These are phyloP conservation scores for Microbotryomycetes sp. DNA, from an alignment of 1,284 basidiomycete genomes.

Conservation along the genomic window DNA sequence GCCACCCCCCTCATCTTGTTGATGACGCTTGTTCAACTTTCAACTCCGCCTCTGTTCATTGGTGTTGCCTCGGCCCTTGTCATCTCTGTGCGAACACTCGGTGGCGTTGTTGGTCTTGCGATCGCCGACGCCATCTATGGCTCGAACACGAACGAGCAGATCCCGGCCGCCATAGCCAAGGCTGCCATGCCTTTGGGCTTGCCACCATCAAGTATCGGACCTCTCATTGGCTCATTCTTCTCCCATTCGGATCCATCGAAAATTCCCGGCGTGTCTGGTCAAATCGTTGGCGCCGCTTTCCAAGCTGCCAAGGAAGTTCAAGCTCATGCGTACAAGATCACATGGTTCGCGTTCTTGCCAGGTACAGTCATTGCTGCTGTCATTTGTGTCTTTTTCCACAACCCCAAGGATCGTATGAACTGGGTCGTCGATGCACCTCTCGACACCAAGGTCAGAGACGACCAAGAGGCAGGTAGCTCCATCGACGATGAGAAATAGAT, in stretches of 20 bases:
- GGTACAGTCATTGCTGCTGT: constrained; percentile 15
- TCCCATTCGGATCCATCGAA: constrained; percentile 2
- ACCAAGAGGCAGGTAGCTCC: neutral
- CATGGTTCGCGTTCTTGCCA: constrained; percentile 19
- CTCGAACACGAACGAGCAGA: constrained; percentile 4
- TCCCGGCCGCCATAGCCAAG: constrained; percentile 2
- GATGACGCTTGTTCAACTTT: constrained; percentile 19
- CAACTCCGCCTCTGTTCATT: constrained; percentile 22
- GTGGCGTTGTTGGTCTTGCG: constrained; percentile 13
- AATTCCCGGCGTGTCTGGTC: constrained; percentile 8
- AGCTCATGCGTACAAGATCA: constrained; percentile 17
- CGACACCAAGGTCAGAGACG: too few relatives aligned
- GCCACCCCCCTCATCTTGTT: constrained; percentile 20
- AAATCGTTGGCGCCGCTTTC: constrained; percentile 8
- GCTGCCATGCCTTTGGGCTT: constrained; percentile 9
- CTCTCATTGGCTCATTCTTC: constrained; percentile 3
- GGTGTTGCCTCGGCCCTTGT: constrained; percentile 11
- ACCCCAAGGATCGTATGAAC: constrained; percentile 21
- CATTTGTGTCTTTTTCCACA: constrained; percentile 10
- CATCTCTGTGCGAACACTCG: constrained; percentile 15
- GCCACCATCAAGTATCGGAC: neutral
- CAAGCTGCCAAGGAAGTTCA: constrained; percentile 2
- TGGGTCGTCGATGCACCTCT: constrained; percentile 14
- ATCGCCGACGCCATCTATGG: constrained; percentile 16
- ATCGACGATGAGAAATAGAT: neutral